Base-by-base conservation (phyloP, 2,329 filamentous ascomycete genomes). In the Geosmithia morbida region DNA sequence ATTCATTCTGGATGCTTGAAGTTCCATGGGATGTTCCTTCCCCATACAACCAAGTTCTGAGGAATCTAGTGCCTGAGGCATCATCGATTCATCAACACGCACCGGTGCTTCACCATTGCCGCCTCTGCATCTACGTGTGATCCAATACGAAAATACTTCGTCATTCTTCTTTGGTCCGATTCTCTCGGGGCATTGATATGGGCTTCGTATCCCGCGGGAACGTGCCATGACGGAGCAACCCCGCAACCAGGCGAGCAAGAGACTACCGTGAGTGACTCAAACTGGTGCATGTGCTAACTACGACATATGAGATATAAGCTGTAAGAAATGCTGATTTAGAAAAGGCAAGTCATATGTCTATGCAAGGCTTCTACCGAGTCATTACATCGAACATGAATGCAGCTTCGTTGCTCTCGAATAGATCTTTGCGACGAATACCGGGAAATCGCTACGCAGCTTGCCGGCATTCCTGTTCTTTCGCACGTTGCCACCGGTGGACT, bases 401-500 rank as follows among this genome's bases (percentile, higher is more conserved):
- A 53, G 52, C 44, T 52, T 7, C 50, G 50, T 43, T 53, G 51
- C 29, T 52, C 50, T 13, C 47, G 51, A 2, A 51, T 42, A 14
- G 51, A 50, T 30, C 52, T 52, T 8, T 54, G 53, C 45, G 37
- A 45, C 19, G 49, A 46, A 14, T 54, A 52, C 30, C 30, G 40
- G 18, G 42, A 43, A n/a, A 50, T 59, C 26, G 55, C 55, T 3
- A 51, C 55, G 7, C 48, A 46, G 10, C 19, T 54, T 11, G 51
- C 52, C 1, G 54, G 55, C 2, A 49, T 59, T 4, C 45, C 45
- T 8, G 48, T 49, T 17, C 48, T 58, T 2, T 50, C 53, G 1
- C 50, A 56, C 13, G 42, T 57, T 14, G 52, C 57, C 44, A 59
- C 58, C 17, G 57, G 48, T 1, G 52, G 50, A 8, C 49, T 59